These are phyloP conservation scores for Colletotrichum phormii DNA, from an alignment of 2,329 filamentous ascomycete genomes.

Conservation along the genomic window DNA sequence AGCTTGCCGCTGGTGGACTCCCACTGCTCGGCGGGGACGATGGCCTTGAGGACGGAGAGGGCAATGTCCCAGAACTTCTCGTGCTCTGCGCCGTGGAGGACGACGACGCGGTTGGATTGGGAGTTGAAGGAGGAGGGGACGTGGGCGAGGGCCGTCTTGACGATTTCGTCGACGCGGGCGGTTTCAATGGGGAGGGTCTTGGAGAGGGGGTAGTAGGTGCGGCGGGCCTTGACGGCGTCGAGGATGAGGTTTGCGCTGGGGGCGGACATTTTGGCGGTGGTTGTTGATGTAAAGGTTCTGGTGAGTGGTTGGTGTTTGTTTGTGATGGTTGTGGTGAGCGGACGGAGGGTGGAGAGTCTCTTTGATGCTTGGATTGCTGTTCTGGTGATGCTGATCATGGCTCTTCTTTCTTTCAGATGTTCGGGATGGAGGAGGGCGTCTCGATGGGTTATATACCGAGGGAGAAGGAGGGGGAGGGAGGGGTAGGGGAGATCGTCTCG, in stretches of 20 bases:
- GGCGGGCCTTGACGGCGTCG: slow-evolving; percentile 74
- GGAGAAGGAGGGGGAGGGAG: background rate
- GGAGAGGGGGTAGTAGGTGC: slow-evolving; percentile 75
- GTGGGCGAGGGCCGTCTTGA: slow-evolving; percentile 72
- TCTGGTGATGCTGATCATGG: slow-evolving; percentile 23
- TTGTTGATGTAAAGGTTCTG: slow-evolving; percentile 15
- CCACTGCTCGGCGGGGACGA: slow-evolving; percentile 75
- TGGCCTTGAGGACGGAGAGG: slow-evolving; percentile 71
- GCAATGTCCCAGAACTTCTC: slow-evolving; percentile 87
- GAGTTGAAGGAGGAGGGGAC: slow-evolving; percentile 90
- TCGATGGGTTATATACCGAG: slow-evolving; percentile 25
- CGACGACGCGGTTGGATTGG: slow-evolving; percentile 81
- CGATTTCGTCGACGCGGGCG: slow-evolving; percentile 72
- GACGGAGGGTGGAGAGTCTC: slow-evolving; percentile 19
- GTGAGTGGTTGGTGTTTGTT: background rate
- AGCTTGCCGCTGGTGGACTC: slow-evolving; percentile 59
- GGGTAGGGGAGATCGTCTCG: too few species aligned
- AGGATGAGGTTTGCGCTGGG: slow-evolving; percentile 65
- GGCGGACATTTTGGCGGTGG: slow-evolving; percentile 37
- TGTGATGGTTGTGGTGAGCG: background rate
- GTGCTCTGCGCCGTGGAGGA: slow-evolving; percentile 86
- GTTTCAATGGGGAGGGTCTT: slow-evolving; percentile 71
- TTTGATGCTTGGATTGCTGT: slow-evolving; percentile 19
- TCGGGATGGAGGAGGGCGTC: background rate
- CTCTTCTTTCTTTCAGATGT: too few species aligned